Evolutionary conservation across 176 grass and related monocot species (phyloP).

Genomic region (Zea luxurians): DNA sequence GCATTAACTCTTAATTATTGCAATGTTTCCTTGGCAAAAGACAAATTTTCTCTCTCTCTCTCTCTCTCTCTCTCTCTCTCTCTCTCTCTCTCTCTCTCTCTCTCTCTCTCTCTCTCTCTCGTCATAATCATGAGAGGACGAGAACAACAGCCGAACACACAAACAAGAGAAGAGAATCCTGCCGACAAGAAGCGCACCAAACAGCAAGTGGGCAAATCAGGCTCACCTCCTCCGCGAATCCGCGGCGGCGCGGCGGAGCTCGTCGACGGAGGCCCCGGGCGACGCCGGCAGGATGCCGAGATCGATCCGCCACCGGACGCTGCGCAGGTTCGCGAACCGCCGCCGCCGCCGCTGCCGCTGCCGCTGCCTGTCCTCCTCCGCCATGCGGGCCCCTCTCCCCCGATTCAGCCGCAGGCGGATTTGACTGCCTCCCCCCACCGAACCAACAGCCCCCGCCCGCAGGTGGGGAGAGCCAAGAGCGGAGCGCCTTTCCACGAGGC

Average conservation of each 20-base stretch:
- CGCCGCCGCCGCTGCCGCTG: background rate
- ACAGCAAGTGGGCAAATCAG: background rate
- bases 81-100: background rate
- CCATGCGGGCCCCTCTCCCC: conserved; percentile 27
- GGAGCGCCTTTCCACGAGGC: conserved; percentile 20
- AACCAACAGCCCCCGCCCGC: conserved; percentile 27
- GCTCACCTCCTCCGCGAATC: conserved; percentile 82
- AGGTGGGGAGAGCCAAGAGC: conserved; percentile 34
- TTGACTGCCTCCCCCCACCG: conserved; percentile 24
- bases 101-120: background rate
- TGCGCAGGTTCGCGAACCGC: conserved; percentile 60
- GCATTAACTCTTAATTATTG: conserved; percentile 26
- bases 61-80: background rate
- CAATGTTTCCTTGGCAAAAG: background rate
- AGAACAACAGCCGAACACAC: conserved; percentile 20
- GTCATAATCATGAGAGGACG: conserved; percentile 21
- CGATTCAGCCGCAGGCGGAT: conserved; percentile 32
- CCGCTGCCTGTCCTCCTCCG: conserved; percentile 44
- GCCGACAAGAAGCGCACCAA: conserved; percentile 28
- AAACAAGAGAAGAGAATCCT: background rate
- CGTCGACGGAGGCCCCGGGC: conserved; percentile 64
- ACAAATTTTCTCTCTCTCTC: background rate
- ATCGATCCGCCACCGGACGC: conserved; percentile 91
- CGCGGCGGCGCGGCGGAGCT: conserved; percentile 73
- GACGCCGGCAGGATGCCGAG: conserved; percentile 80